These are phyloP conservation scores for Clitopilus passeckerianus DNA, from an alignment of 768 basidiomycete species.

Conservation along the genomic window DNA sequence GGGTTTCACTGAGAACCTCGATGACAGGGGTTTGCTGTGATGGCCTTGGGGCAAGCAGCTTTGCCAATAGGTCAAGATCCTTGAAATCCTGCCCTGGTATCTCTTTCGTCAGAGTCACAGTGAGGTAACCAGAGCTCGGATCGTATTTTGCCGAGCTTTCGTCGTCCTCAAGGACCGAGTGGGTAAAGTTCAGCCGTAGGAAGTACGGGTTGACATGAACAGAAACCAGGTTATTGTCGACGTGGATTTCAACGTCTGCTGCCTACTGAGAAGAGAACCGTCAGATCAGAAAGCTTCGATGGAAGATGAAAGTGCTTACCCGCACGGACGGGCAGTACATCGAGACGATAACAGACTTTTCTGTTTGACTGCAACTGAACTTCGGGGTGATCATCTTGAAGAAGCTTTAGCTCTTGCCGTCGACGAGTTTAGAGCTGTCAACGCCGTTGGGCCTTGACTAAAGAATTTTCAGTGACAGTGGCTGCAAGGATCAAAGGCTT, in stretches of 20 bases:
- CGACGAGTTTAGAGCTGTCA: background rate
- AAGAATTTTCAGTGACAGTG: background rate
- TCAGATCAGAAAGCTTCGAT: constrained; percentile 7
- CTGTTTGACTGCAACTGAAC: constrained; percentile 66
- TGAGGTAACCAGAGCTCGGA: constrained; percentile 72
- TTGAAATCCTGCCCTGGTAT: constrained; percentile 60
- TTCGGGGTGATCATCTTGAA: constrained; percentile 68
- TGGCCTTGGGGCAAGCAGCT: constrained; percentile 65
- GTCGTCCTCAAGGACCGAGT: constrained; percentile 64
- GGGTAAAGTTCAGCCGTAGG: constrained; percentile 72
- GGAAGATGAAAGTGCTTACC: constrained; percentile 30
- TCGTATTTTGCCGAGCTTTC: constrained; percentile 70
- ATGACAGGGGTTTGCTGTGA: constrained; percentile 36
- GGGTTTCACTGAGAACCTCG: constrained; percentile 48
- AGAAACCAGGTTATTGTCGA: constrained; percentile 65
- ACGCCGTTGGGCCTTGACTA: background rate
- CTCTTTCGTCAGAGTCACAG: constrained; percentile 68
- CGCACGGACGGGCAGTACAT: constrained; percentile 72
- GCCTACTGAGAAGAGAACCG: constrained; percentile 48
- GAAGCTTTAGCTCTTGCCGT: background rate
- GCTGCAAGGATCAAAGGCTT: background rate
- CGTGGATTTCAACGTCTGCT: constrained; percentile 73
- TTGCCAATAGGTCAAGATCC: constrained; percentile 76
- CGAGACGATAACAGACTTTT: constrained; percentile 46
- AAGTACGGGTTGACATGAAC: constrained; percentile 84